A percentile compares a stretch with the other conserved stretches of the same genome.
Conservation (phyloP, 306 rosid genomes). For the Boehmeria nivea region DNA sequence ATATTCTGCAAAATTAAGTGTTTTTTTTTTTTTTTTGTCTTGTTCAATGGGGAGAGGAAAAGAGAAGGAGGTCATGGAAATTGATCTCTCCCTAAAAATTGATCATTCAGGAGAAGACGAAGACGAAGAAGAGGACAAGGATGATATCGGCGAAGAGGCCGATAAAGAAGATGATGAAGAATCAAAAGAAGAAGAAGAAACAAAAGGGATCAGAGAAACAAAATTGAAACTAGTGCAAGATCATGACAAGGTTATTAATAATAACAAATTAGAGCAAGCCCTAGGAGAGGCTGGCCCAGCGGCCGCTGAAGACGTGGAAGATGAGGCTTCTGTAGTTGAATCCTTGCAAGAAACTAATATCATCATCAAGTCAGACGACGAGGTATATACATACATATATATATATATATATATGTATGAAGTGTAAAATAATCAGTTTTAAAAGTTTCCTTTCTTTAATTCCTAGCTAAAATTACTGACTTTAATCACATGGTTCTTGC, state of each 20-base stretch:
- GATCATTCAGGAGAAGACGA: constrained; percentile 21
- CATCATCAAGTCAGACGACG: constrained; percentile 13
- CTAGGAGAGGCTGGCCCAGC: too few relatives aligned
- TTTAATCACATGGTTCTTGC: too few relatives aligned
- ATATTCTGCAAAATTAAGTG: constrained; percentile 23
- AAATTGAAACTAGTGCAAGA: too few relatives aligned
- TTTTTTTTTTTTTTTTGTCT: constrained; percentile 22
- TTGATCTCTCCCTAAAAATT: constrained; percentile 71
- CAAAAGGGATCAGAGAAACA: neutral
- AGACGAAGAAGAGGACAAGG: neutral
- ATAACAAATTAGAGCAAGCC: constrained; percentile 28
- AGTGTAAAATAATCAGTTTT: too few relatives aligned
- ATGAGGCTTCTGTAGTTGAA: constrained; percentile 45
- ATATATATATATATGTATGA: neutral
- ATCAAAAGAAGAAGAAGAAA: neutral
- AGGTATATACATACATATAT: constrained; percentile 8
- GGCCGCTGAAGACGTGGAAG: constrained; percentile 37
- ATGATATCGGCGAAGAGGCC: neutral
- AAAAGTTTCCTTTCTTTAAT: neutral
- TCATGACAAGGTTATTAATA: constrained; percentile 4
- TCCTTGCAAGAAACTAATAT: constrained; percentile 30
- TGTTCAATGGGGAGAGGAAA: constrained; percentile 33
- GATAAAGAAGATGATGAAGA: neutral
- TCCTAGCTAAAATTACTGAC: too few relatives aligned
- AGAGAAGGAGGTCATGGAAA: constrained; percentile 37